Percentiles rank a stretch among this genome's conserved stretches.
Conservation (phyloP, 306 rosid genomes). For the Cicer cuneatum region DNA sequence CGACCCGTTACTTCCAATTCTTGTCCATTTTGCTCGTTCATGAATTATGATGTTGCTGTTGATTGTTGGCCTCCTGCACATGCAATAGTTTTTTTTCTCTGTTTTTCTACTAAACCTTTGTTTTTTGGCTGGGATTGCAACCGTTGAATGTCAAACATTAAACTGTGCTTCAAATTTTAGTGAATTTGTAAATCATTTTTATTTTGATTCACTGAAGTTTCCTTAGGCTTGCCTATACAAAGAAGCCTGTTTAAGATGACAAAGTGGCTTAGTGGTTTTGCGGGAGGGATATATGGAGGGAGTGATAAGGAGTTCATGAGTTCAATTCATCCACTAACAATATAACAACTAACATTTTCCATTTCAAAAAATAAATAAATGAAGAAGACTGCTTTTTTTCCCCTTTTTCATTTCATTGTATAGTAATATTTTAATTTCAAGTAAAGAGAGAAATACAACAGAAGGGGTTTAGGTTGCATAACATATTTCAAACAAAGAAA, state of each 20-base stretch:
- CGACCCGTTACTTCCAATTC: conserved; percentile 24
- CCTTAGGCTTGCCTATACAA: conserved; percentile 13
- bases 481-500: conserved; percentile 32
- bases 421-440: background rate
- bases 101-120: conserved; percentile 9
- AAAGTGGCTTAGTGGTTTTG: too few relatives aligned
- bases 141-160: conserved; percentile 15
- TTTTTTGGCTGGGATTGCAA: conserved; percentile 26
- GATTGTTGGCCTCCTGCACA: conserved; percentile 35
- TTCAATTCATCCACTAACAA: too few relatives aligned
- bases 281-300: too few relatives aligned
- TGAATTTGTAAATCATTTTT: background rate
- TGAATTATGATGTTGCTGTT: conserved; percentile 29
- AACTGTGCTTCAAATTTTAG: conserved; percentile 29
- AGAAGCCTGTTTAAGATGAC: background rate
- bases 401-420: conserved; percentile 1
- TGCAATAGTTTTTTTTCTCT: conserved; percentile 33
- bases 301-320: too few relatives aligned
- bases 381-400: background rate
- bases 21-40: conserved; percentile 37
- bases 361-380: background rate
- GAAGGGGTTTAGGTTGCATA: background rate
- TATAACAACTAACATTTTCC: too few relatives aligned
- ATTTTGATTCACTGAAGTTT: conserved; percentile 36
- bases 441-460: conserved; percentile 13